phyloP scores from a whole-genome alignment of 2,329 filamentous ascomycete genomes.

The Proliferodiscus dingleyae region DNA sequence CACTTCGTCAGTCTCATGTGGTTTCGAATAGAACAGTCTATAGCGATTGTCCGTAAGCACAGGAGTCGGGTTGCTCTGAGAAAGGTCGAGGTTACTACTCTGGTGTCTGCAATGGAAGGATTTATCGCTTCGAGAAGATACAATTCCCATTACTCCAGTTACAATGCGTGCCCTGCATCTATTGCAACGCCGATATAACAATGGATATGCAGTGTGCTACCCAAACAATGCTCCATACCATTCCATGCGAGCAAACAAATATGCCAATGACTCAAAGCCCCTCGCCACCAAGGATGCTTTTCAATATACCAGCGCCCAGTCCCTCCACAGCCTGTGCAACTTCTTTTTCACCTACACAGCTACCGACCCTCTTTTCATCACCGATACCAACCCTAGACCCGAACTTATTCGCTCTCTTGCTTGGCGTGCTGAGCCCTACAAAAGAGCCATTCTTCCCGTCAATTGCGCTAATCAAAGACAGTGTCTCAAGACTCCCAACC shows the following conservation, averaged over 20 bases:
- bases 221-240: slow-evolving; percentile 11
- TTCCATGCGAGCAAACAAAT: slow-evolving; percentile 20
- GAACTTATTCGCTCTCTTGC: slow-evolving; percentile 58
- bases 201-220: neutral
- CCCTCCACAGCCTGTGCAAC: slow-evolving; percentile 66
- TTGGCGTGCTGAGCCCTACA: slow-evolving; percentile 61
- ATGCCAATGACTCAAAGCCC: slow-evolving; percentile 26
- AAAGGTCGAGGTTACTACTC: too few species aligned
- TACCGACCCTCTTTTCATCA: slow-evolving; percentile 75
- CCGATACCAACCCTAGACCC: slow-evolving; percentile 43
- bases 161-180: neutral
- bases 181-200: neutral
- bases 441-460: slow-evolving; percentile 68
- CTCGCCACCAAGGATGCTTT: slow-evolving; percentile 52
- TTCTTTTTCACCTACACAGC: slow-evolving; percentile 76
- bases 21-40: too few species aligned
- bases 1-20: too few species aligned
- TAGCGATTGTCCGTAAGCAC: too few species aligned
- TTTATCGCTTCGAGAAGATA: too few species aligned
- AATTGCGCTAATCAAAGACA: slow-evolving; percentile 69
- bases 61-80: too few species aligned
- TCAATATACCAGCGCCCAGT: slow-evolving; percentile 55
- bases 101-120: too few species aligned
- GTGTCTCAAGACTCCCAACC: slow-evolving; percentile 79
- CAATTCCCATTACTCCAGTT: neutral